These are phyloP conservation scores for Pseudocercospora fijiensis DNA, from an alignment of 2,329 filamentous ascomycete species.

Conservation along the genomic window DNA sequence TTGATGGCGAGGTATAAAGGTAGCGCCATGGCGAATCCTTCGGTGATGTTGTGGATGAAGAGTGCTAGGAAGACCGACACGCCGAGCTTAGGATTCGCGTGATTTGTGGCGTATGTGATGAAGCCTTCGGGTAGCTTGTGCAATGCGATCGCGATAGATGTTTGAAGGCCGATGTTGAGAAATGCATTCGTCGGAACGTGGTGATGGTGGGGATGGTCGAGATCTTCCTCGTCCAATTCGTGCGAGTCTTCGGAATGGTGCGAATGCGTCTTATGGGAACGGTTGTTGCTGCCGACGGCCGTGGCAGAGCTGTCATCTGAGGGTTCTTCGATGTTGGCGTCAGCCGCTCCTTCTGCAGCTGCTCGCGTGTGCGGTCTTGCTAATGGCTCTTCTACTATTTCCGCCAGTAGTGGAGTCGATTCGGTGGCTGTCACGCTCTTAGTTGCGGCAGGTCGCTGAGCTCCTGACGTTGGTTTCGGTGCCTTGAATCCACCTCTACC, in stretches of 20 bases:
- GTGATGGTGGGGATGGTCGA: constrained; percentile 77
- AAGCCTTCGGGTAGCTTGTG: constrained; percentile 90
- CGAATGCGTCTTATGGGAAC: constrained; percentile 23
- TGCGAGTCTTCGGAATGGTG: constrained; percentile 73
- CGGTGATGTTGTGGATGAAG: constrained; percentile 97
- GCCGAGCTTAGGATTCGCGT: constrained; percentile 84
- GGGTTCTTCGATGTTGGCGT: constrained; percentile 16
- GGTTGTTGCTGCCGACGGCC: constrained; percentile 6
- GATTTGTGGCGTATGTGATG: constrained; percentile 95
- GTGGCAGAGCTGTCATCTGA: constrained; percentile 26
- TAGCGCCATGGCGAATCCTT: constrained; percentile 91
- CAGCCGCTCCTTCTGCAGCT: constrained; percentile 18
- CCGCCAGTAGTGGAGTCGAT: constrained; percentile 33
- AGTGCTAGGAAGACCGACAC: constrained; percentile 92
- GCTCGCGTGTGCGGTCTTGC: constrained; percentile 17
- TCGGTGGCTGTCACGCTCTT: constrained; percentile 33
- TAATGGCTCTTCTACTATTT: constrained; percentile 26
- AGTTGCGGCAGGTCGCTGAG: constrained; percentile 25
- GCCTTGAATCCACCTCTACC: constrained; percentile 38
- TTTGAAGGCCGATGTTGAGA: constrained; percentile 91
- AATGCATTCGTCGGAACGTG: constrained; percentile 95
- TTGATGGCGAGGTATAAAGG: constrained; percentile 88
- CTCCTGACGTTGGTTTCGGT: constrained; percentile 25
- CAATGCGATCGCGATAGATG: constrained; percentile 87
- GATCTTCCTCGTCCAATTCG: constrained; percentile 14